phyloP scores from a whole-genome alignment of 2,329 filamentous ascomycete genomes.

The Pyrenochaeta sp. region DNA sequence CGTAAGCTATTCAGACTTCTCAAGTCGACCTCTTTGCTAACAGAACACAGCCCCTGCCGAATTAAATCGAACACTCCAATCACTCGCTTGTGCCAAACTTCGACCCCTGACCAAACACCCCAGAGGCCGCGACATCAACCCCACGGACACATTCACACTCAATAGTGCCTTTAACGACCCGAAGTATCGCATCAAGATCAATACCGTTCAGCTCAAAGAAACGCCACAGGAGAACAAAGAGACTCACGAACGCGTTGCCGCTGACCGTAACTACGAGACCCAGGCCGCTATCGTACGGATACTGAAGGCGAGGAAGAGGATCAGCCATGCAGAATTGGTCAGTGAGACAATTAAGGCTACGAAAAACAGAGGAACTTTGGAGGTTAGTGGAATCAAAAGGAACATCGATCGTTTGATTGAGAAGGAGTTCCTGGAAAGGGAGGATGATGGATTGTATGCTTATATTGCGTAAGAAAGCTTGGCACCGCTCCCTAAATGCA shows the following conservation, averaged over 20 bases:
- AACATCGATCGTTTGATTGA: conserved; percentile 86
- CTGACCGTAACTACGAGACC: conserved; percentile 93
- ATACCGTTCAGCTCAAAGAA: conserved; percentile 97
- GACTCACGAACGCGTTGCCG: conserved; percentile 87
- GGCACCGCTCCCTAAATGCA: background rate
- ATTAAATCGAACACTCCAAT: conserved; percentile 90
- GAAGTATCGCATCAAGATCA: conserved; percentile 95
- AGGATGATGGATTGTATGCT: conserved; percentile 52
- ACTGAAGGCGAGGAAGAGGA: conserved; percentile 92
- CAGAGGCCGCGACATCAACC: conserved; percentile 79
- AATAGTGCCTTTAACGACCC: conserved; percentile 80
- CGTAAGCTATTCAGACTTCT: conserved; percentile 55
- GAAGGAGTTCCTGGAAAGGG: conserved; percentile 51
- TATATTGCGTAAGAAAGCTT: conserved; percentile 53
- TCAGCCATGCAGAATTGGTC: conserved; percentile 86
- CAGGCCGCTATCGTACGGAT: conserved; percentile 97
- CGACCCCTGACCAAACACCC: conserved; percentile 87
- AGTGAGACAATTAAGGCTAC: conserved; percentile 93
- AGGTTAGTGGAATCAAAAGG: conserved; percentile 89
- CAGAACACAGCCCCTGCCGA: conserved; percentile 70
- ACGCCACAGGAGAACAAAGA: conserved; percentile 94
- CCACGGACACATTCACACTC: conserved; percentile 83
- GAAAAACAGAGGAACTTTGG: conserved; percentile 83
- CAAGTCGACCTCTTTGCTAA: conserved; percentile 13
- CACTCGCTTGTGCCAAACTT: conserved; percentile 88